phyloP scores from a whole-genome alignment of 148 eudicot genomes.

The Camellia sinensis region DNA sequence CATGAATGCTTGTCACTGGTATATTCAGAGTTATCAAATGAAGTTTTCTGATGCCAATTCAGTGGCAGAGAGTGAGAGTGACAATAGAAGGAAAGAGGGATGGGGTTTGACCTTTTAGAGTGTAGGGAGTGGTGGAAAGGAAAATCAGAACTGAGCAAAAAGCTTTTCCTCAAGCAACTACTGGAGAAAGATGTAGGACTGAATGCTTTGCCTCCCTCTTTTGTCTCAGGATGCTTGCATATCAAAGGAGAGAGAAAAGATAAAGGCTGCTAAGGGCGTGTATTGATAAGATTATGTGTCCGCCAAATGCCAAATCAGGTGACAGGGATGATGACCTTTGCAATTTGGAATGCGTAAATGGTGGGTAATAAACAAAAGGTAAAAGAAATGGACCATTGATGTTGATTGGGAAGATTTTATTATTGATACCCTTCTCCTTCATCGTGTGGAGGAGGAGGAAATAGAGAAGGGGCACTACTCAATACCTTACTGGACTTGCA shows the following conservation, averaged over 20 bases:
- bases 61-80: conserved; percentile 7
- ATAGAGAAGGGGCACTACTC: conserved; percentile 85
- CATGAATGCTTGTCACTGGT: conserved; percentile 47
- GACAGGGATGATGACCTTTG: conserved; percentile 4
- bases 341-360: conserved; percentile 11
- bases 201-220: conserved; percentile 69
- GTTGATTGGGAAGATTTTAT: conserved; percentile 86
- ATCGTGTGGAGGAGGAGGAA: conserved; percentile 56
- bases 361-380: conserved; percentile 43
- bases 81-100: conserved; percentile 22
- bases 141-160: conserved; percentile 66
- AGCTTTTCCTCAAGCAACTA: conserved; percentile 51
- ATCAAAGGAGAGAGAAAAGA: conserved; percentile 52
- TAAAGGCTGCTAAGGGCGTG: conserved; percentile 56
- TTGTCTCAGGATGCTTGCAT: conserved; percentile 44
- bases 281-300: conserved; percentile 31
- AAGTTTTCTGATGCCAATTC: conserved; percentile 20
- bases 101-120: conserved; percentile 17
- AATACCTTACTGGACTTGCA: conserved; percentile 63
- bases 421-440: conserved; percentile 75
- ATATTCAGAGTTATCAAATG: conserved; percentile 45
- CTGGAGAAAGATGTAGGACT: conserved; percentile 72
- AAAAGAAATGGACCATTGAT: conserved; percentile 19
- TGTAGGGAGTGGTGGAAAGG: conserved; percentile 62
- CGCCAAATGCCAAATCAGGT: conserved; percentile 20